Base-by-base conservation (phyloP, 2,329 filamentous ascomycete species). In the Epichloe coenophiala region DNA sequence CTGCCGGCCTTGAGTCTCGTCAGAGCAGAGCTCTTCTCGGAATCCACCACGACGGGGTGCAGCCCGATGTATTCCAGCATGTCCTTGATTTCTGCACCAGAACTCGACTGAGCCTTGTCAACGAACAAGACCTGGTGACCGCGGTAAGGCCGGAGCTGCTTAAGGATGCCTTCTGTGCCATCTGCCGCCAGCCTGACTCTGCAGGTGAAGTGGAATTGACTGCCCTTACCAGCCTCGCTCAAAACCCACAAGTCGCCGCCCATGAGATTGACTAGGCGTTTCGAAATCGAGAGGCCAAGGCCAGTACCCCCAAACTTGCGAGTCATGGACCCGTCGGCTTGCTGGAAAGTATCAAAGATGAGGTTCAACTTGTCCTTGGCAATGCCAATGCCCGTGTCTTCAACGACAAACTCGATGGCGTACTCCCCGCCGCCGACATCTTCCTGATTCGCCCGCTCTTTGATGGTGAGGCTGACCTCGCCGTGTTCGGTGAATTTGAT, bases 401-500 rank as follows among this genome's bases (percentile, higher is more conserved):
- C 86, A 36, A 98, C 93, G 50, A 91, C 84, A 68, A 97, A 97
- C 68, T 97, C 89, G 65, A 96, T 91, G 31, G 89, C 86, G 59
- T 95, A 95, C 66, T 96, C 87, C 58, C 86, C 83, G 11, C 76
- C 73, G 12, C 75, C 76, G 41, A 81, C 75, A 45, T 83, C 77
- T 45, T 82, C 76, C 54, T 80, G 74, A 33, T 86, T 59, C 74
- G 68, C 82, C 75, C 61, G 72, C 62, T 79, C 75, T 58, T 83
- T 82, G 59, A 97, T 96, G n/a, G 86, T 89, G 49, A 97, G 80
- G 66, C 90, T 94, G 60, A 98, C 93, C 66, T 95, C 89, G 54
- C 93, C 93, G 60, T 94, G 85, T 67, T 97, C 91, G 3, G 93
- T 97, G 67, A 98, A 98, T 65, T 98, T 98, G 75, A 98, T 96